phyloP scores from a whole-genome alignment of 1,139 yeast genomes.

The Sugiyamaella paludigena region DNA sequence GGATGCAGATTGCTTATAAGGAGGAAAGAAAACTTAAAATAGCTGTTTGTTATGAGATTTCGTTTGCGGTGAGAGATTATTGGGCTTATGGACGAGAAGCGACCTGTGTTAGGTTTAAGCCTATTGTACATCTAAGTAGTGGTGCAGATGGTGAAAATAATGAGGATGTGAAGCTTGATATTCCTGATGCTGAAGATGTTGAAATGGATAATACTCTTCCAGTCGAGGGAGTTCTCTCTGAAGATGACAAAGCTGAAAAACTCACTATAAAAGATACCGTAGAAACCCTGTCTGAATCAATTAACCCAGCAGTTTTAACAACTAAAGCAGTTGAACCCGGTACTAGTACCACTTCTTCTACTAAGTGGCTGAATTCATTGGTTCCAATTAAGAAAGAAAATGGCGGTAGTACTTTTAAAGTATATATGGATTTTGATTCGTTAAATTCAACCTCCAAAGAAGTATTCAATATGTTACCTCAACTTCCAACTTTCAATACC shows the following conservation, averaged over 20 bases:
- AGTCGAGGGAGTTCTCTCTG: background rate
- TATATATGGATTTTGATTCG: conserved; percentile 51
- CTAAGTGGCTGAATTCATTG: conserved; percentile 17
- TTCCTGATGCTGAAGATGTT: conserved; percentile 8
- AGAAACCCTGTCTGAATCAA: background rate
- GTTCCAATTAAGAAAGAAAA: conserved; percentile 19
- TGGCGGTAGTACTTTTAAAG: conserved; percentile 45
- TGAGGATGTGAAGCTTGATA: conserved; percentile 10
- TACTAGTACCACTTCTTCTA: background rate
- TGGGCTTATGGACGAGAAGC: conserved; percentile 69
- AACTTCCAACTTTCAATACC: conserved; percentile 25
- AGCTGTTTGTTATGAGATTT: conserved; percentile 65
- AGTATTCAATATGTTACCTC: conserved; percentile 29
- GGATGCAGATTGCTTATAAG: conserved; percentile 80
- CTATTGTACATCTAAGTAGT: conserved; percentile 35
- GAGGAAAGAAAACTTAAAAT: conserved; percentile 68
- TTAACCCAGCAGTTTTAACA: background rate
- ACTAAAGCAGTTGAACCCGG: background rate
- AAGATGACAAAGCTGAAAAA: background rate
- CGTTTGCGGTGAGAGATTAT: conserved; percentile 71
- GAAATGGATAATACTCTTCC: conserved; percentile 5
- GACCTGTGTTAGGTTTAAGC: conserved; percentile 55
- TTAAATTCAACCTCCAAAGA: conserved; percentile 44
- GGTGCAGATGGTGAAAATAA: conserved; percentile 7
- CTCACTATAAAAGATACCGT: no score